phyloP scores from a whole-genome alignment of 106 monocot genomes.

The Phalaenopsis equestris region DNA sequence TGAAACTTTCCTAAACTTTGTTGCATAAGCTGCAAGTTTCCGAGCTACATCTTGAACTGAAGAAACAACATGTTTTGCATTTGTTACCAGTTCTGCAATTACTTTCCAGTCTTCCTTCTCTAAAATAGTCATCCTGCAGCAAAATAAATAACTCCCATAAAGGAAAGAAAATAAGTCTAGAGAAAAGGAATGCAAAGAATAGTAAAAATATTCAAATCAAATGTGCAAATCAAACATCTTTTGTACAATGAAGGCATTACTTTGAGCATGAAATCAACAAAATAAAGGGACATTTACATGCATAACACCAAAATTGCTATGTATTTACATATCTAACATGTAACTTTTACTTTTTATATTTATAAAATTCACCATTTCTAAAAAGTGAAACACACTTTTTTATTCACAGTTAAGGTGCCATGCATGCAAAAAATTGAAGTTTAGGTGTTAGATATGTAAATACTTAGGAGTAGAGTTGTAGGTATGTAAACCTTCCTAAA shows the following conservation, averaged over 20 bases:
- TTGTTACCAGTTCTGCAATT: slow-evolving; percentile 64
- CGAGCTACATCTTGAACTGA: slow-evolving; percentile 79
- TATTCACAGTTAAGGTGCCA: too few species aligned
- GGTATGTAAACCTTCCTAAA: too few species aligned
- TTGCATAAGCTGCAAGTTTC: slow-evolving; percentile 67
- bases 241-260: neutral
- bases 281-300: too few species aligned
- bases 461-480: too few species aligned
- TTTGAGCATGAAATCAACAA: neutral
- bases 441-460: too few species aligned
- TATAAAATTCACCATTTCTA: too few species aligned
- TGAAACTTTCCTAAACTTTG: slow-evolving; percentile 23
- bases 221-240: neutral
- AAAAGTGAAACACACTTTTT: too few species aligned
- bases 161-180: neutral
- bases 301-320: too few species aligned
- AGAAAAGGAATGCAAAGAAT: neutral
- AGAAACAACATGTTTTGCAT: slow-evolving; percentile 84
- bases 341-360: too few species aligned
- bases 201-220: neutral
- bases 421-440: too few species aligned
- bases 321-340: too few species aligned
- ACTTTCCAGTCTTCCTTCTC: slow-evolving; percentile 80
- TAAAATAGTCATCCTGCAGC: slow-evolving; percentile 57
- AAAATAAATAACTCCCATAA: slow-evolving; percentile 3